Conservation (phyloP, 1,284 basidiomycete genomes). For the Hymenochaete sp. region DNA sequence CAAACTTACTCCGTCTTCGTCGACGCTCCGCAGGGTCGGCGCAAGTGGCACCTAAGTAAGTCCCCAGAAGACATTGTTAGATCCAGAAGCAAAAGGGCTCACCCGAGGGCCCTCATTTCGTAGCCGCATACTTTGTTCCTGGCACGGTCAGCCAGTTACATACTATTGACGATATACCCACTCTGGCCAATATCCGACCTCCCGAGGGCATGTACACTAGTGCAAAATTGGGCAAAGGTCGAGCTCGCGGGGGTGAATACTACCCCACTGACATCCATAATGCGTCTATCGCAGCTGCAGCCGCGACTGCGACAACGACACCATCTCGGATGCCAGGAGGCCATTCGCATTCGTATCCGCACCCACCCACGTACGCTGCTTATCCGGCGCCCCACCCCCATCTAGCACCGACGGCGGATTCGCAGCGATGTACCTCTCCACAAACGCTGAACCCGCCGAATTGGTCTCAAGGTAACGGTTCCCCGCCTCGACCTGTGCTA, state of each 20-base stretch:
- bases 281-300: conserved; percentile 19
- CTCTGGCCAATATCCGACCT: conserved; percentile 43
- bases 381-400: conserved; percentile 2
- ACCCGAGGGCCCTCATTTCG: not conserved
- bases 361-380: conserved; percentile 20
- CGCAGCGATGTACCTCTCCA: conserved; percentile 11
- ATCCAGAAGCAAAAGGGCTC: not conserved
- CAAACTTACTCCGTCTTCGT: conserved; percentile 75
- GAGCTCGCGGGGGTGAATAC: conserved; percentile 30
- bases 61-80: conserved; percentile 15
- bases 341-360: conserved; percentile 22
- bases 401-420: conserved; percentile 14
- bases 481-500: not conserved
- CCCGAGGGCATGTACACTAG: conserved; percentile 55
- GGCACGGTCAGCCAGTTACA: conserved; percentile 46
- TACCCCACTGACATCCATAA: conserved; percentile 25
- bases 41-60: conserved; percentile 76
- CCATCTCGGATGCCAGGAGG: conserved; percentile 20
- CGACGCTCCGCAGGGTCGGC: conserved; percentile 47
- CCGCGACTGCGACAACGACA: conserved; percentile 14
- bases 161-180: conserved; percentile 50
- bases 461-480: conserved; percentile 5
- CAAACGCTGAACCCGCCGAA: conserved; percentile 5
- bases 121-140: conserved; percentile 66
- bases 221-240: conserved; percentile 46